A percentile compares a stretch with the other conserved stretches of the same genome.
Conservation (phyloP, 306 rosid genomes). For the Acacia crassicarpa region DNA sequence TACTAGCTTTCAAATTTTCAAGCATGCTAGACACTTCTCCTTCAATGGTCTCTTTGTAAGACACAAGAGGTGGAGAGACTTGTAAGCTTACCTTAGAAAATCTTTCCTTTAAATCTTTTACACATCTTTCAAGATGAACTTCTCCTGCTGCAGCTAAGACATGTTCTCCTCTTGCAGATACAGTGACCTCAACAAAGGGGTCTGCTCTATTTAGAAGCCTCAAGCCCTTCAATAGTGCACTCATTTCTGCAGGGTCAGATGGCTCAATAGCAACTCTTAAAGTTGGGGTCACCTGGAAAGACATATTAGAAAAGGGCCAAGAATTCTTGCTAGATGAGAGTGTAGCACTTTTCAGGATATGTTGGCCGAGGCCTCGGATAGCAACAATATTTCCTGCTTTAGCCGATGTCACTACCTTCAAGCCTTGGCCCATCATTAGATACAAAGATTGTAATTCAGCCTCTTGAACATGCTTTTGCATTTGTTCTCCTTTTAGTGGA, state of each 20-base stretch:
- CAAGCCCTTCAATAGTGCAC: slow-evolving; percentile 70
- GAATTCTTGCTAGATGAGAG: slow-evolving; percentile 78
- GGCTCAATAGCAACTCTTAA: slow-evolving; percentile 92
- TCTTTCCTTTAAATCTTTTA: slow-evolving; percentile 86
- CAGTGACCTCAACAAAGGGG: slow-evolving; percentile 87
- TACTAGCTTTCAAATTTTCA: slow-evolving; percentile 57
- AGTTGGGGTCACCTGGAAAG: slow-evolving; percentile 78
- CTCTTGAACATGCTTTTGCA: slow-evolving; percentile 81
- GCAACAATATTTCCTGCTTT: slow-evolving; percentile 86
- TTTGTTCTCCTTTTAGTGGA: slow-evolving; percentile 73
- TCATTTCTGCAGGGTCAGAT: slow-evolving; percentile 77
- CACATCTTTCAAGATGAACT: slow-evolving; percentile 91
- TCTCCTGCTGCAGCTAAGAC: slow-evolving; percentile 92
- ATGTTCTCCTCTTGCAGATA: slow-evolving; percentile 81
- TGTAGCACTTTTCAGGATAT: slow-evolving; percentile 88
- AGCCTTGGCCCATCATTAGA: slow-evolving; percentile 95
- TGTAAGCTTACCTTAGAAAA: slow-evolving; percentile 82
- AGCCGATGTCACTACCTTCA: slow-evolving; percentile 65
- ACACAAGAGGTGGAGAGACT: slow-evolving; percentile 84
- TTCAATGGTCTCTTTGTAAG: slow-evolving; percentile 82
- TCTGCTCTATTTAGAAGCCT: slow-evolving; percentile 87
- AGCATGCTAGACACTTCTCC: slow-evolving; percentile 57
- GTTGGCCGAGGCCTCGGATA: slow-evolving; percentile 88
- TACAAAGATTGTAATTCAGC: slow-evolving; percentile 73
- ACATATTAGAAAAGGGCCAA: slow-evolving; percentile 96